phyloP scores from a whole-genome alignment of 345 rosid genomes.

The Cardiospermum halicacabum region DNA sequence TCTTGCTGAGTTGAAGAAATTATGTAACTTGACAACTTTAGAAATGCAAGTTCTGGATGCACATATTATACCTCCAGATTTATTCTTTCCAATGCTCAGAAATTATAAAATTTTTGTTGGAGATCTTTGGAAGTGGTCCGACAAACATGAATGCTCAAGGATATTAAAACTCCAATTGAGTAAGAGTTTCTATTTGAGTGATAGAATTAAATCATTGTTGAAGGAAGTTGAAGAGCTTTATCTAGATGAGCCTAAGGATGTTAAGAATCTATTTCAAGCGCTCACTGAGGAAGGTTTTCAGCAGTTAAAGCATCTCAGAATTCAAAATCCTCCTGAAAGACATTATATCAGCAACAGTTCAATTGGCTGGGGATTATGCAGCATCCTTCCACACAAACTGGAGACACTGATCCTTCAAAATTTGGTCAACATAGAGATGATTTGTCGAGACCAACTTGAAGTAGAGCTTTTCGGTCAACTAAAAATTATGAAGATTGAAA shows the following conservation, averaged over 20 bases:
- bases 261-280: too few relatives aligned
- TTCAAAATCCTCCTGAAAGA: background rate
- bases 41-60: slow-evolving; percentile 13
- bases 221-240: too few relatives aligned
- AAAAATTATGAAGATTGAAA: too few relatives aligned
- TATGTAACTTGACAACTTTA: slow-evolving; percentile 9
- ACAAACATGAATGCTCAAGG: background rate
- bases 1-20: slow-evolving; percentile 16
- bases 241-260: too few relatives aligned
- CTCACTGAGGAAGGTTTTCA: too few relatives aligned
- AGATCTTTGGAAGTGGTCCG: slow-evolving; percentile 4
- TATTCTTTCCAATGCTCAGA: background rate
- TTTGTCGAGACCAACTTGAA: too few relatives aligned
- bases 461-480: too few relatives aligned
- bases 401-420: too few relatives aligned
- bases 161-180: slow-evolving; percentile 7
- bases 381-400: too few relatives aligned
- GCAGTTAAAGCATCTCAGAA: slow-evolving; percentile 9
- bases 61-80: background rate
- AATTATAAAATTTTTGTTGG: background rate
- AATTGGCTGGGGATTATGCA: too few relatives aligned
- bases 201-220: background rate
- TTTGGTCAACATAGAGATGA: too few relatives aligned
- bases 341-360: background rate
- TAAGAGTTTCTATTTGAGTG: background rate